These are phyloP conservation scores for Cryptococcus sp. DNA, from an alignment of 1,284 basidiomycete species.

Conservation along the genomic window DNA sequence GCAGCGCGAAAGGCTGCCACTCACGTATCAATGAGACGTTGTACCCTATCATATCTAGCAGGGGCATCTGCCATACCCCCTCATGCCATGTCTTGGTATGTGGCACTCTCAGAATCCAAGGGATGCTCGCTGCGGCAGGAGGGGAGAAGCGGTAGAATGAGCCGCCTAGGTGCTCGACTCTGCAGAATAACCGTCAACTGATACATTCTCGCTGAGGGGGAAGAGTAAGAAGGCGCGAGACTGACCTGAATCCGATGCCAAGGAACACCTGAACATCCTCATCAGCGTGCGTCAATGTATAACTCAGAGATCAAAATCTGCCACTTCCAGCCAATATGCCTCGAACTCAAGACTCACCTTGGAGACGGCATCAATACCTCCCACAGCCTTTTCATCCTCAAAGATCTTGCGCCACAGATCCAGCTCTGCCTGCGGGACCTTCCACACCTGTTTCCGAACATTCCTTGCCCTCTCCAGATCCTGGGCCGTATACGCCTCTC, in stretches of 20 bases:
- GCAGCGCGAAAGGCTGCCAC: constrained; percentile 1
- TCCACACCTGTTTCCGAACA: not conserved
- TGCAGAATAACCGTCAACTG: not conserved
- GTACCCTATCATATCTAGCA: not conserved
- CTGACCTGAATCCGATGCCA: constrained; percentile 12
- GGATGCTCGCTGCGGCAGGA: constrained; percentile 1
- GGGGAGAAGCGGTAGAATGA: constrained; percentile 8
- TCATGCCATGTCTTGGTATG: not conserved
- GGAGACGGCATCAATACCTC: not conserved
- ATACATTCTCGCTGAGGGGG: not conserved
- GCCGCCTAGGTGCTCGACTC: constrained; percentile 5
- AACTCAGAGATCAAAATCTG: not conserved
- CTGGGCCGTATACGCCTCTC: not conserved
- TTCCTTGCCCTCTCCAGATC: not conserved
- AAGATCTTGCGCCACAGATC: constrained; percentile 4
- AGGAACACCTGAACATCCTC: constrained; percentile 4
- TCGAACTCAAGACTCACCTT: not conserved
- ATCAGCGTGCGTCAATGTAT: not conserved
- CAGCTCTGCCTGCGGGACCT: not conserved
- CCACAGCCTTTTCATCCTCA: not conserved
- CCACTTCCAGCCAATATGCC: not conserved
- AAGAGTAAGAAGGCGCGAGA: not conserved
- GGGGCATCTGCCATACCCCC: not conserved
- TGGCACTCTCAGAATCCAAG: constrained; percentile 8
- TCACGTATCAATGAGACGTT: constrained; percentile 1